These are phyloP conservation scores for Candida tammaniensis DNA, from an alignment of 805 yeast species.

Conservation along the genomic window DNA sequence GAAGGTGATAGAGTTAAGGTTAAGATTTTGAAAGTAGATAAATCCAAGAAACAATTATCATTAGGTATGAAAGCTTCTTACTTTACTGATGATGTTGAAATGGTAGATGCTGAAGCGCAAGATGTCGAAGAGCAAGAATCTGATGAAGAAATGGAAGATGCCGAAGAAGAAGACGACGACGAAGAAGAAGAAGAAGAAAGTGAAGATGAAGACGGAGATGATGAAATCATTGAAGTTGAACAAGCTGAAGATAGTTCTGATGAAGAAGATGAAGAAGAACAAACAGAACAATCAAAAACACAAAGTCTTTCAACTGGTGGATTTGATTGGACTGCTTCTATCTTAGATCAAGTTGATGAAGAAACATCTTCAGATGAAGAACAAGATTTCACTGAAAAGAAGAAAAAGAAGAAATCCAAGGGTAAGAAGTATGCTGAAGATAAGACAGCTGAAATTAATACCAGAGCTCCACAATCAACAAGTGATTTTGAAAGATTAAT, in stretches of 20 bases:
- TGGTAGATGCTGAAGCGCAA: constrained; percentile 18
- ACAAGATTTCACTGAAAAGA: constrained; percentile 54
- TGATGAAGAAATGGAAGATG: constrained; percentile 24
- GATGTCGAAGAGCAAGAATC: constrained; percentile 26
- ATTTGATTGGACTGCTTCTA: constrained; percentile 94
- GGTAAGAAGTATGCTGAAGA: constrained; percentile 62
- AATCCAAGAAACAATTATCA: constrained; percentile 69
- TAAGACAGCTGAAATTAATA: constrained; percentile 76
- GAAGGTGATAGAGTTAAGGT: constrained; percentile 92
- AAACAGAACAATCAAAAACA: constrained; percentile 16
- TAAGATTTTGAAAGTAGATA: constrained; percentile 62
- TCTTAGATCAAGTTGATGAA: constrained; percentile 74
- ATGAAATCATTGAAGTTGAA: constrained; percentile 36
- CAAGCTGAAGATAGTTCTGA: constrained; percentile 27
- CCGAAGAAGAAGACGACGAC: constrained; percentile 19
- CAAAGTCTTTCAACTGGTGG: constrained; percentile 77
- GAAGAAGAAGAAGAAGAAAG: constrained; percentile 20
- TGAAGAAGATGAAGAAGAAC: constrained; percentile 25
- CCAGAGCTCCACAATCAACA: constrained; percentile 88
- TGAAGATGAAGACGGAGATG: constrained; percentile 31
- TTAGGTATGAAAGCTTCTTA: constrained; percentile 95
- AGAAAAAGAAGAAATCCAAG: constrained; percentile 42
- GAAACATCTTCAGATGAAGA: constrained; percentile 47
- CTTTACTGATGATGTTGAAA: constrained; percentile 45
- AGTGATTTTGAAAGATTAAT: constrained; percentile 89